phyloP scores from a whole-genome alignment of 2,329 filamentous ascomycete species.

The Parafenestella ontariensis region DNA sequence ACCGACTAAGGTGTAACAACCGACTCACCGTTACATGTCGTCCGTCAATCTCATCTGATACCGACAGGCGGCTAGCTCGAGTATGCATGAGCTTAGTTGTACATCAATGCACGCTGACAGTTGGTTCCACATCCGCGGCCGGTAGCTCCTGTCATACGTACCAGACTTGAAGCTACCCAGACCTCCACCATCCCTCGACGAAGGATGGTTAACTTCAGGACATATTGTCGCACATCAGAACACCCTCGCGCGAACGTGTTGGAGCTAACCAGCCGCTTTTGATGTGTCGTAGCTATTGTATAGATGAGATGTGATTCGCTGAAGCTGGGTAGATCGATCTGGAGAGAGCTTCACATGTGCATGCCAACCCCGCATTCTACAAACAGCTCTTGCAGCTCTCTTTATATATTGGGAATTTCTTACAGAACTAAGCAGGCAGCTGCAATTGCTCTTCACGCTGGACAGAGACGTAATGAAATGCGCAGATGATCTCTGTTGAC shows the following conservation, averaged over 20 bases:
- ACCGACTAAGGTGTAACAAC: background rate
- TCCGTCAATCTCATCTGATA: background rate
- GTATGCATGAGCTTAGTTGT: conserved; percentile 1
- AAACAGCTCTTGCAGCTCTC: background rate
- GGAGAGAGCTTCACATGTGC: conserved; percentile 34
- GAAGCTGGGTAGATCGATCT: conserved; percentile 15
- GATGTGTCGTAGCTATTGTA: conserved; percentile 22
- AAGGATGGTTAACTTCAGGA: background rate
- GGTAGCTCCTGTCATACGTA: conserved; percentile 18
- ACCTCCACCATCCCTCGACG: background rate
- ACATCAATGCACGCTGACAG: background rate
- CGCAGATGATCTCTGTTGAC: background rate
- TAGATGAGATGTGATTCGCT: conserved; percentile 26
- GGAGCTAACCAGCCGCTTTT: conserved; percentile 10
- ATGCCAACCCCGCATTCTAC: conserved; percentile 33
- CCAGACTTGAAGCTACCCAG: background rate
- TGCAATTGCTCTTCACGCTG: conserved; percentile 2
- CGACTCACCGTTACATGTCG: background rate
- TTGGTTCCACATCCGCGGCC: conserved; percentile 25
- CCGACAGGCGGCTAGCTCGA: background rate
- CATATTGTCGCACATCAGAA: conserved; percentile 4
- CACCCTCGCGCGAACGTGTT: background rate
- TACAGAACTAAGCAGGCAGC: background rate
- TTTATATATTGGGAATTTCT: too few relatives aligned
- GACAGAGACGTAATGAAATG: background rate